Percentiles rank a stretch among this genome's conserved stretches.
phyloP scores from a whole-genome alignment of 2,329 filamentous ascomycete genomes.

The Colletotrichum magnum region DNA sequence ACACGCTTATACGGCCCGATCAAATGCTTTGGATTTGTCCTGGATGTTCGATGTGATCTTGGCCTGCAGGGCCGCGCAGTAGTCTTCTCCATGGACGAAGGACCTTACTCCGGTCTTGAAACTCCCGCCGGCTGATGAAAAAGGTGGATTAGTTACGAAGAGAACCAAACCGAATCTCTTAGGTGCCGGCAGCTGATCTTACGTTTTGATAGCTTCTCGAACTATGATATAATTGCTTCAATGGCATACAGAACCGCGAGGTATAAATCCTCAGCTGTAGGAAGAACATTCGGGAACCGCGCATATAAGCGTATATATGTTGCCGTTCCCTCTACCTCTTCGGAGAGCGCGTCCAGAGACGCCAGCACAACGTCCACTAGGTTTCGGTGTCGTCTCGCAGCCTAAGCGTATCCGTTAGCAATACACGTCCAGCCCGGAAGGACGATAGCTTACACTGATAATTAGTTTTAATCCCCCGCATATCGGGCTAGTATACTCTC shows the following conservation, averaged over 20 bases:
- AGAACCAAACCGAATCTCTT: no score
- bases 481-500: conserved; percentile 1
- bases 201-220: conserved; percentile 3
- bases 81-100: not conserved
- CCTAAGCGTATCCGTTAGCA: not conserved
- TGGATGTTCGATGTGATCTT: conserved; percentile 3
- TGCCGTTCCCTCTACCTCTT: not conserved
- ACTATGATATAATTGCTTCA: not conserved
- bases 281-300: not conserved
- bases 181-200: not conserved
- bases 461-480: conserved; percentile 3
- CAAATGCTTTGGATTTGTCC: conserved; percentile 1
- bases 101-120: not conserved
- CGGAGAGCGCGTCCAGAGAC: conserved; percentile 2
- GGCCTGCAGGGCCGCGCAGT: not conserved
- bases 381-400: conserved; percentile 1
- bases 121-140: not conserved
- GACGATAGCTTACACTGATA: not conserved
- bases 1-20: not conserved
- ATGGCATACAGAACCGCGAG: not conserved
- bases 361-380: not conserved
- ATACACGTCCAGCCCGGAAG: no score
- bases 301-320: conserved; percentile 1
- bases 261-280: not conserved
- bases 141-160: no score